phyloP scores from a whole-genome alignment of 1,284 basidiomycete species.

The Stereum hirsutum region DNA sequence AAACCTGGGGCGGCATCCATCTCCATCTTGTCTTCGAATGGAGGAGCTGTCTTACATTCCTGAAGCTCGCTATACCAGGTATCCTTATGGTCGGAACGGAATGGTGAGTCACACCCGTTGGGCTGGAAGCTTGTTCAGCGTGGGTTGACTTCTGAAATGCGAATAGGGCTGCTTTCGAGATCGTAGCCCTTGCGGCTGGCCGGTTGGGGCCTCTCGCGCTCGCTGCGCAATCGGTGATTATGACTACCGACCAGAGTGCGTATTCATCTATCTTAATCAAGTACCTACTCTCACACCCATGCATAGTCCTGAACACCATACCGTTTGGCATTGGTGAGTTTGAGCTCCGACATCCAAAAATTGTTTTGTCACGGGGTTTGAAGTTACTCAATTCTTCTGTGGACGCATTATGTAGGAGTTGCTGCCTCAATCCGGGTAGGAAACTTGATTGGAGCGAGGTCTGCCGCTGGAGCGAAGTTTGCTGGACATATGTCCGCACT shows the following conservation, averaged over 20 bases:
- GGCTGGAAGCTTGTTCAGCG: neutral
- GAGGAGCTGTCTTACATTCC: constrained; percentile 41
- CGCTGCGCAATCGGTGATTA: constrained; percentile 71
- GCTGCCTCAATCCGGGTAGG: constrained; percentile 68
- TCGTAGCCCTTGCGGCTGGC: constrained; percentile 71
- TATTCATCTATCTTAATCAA: constrained; percentile 3
- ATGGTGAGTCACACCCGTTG: constrained; percentile 55
- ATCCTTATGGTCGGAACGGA: constrained; percentile 75
- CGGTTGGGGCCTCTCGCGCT: constrained; percentile 55
- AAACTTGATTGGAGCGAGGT: constrained; percentile 58
- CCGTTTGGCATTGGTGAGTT: constrained; percentile 53
- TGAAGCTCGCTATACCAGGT: constrained; percentile 60
- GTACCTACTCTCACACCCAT: constrained; percentile 8
- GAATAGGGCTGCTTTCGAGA: constrained; percentile 68
- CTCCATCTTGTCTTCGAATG: constrained; percentile 34
- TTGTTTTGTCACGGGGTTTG: no score
- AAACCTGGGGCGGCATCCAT: constrained; percentile 57
- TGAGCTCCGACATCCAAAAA: neutral
- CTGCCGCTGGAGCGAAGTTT: constrained; percentile 41
- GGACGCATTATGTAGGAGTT: constrained; percentile 27
- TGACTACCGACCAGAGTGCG: constrained; percentile 74
- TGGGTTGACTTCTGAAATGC: neutral
- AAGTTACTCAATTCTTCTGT: no score
- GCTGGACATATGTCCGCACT: constrained; percentile 57
- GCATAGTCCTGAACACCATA: constrained; percentile 51